phyloP scores from a whole-genome alignment of 139 green algal species.

The Closterium sp. region DNA sequence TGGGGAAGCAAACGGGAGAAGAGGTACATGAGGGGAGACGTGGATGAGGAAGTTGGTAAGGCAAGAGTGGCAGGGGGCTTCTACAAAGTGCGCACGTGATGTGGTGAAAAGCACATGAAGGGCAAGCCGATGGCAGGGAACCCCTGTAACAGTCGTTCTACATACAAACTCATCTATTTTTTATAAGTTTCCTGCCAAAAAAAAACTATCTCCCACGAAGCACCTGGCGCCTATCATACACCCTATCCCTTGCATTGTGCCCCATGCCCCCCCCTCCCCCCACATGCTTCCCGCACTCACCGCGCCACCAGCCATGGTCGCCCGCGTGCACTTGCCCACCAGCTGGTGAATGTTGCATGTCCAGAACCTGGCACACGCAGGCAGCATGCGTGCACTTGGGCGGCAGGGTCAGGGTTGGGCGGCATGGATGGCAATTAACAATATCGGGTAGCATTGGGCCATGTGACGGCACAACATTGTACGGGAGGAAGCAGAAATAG shows the following conservation, averaged over 20 bases:
- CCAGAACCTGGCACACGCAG: conserved; percentile 37
- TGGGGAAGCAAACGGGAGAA: not conserved
- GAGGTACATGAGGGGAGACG: not conserved
- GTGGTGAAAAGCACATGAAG: too few relatives aligned
- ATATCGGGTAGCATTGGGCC: not conserved
- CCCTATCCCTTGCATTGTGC: not conserved
- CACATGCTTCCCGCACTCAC: conserved; percentile 7
- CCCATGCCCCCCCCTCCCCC: not conserved
- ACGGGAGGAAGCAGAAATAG: not conserved
- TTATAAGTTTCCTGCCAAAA: too few relatives aligned
- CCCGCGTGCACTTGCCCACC: not conserved
- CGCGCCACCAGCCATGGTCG: conserved; percentile 13
- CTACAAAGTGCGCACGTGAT: too few relatives aligned
- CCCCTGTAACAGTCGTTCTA: too few relatives aligned
- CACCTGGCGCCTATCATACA: too few relatives aligned
- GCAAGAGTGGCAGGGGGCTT: not conserved
- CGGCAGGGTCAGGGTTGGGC: not conserved
- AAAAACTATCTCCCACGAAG: too few relatives aligned
- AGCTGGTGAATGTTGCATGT: conserved; percentile 47
- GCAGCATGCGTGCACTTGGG: not conserved
- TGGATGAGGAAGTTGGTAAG: not conserved
- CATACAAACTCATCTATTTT: too few relatives aligned
- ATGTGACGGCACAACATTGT: not conserved
- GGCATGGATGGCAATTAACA: not conserved
- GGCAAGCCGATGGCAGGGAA: too few relatives aligned